Percentiles rank a stretch among this genome's conserved stretches.
These are phyloP conservation scores for Alternaria novae-zelandiae DNA, from an alignment of 2,329 filamentous ascomycete species.

Conservation along the genomic window DNA sequence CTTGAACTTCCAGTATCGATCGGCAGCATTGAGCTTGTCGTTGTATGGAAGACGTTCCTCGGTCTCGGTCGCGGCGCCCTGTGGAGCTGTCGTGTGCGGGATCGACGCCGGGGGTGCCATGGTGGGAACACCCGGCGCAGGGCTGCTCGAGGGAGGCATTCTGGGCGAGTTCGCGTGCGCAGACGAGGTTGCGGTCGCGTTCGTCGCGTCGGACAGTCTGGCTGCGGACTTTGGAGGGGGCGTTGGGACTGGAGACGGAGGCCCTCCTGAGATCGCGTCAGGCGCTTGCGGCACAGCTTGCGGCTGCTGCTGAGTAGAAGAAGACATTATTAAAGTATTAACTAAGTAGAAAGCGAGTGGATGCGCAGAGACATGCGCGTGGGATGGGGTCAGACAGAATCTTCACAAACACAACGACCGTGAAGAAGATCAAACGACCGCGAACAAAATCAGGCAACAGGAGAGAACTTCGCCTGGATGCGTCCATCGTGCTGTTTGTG, in stretches of 20 bases:
- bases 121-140: constrained; percentile 3
- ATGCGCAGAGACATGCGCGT: constrained; percentile 14
- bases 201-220: constrained; percentile 4
- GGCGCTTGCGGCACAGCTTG: constrained; percentile 4
- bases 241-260: neutral
- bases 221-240: constrained; percentile 3
- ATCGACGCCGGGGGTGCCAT: constrained; percentile 2
- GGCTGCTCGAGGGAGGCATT: constrained; percentile 2
- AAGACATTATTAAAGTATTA: constrained; percentile 19
- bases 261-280: neutral
- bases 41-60: constrained; percentile 24
- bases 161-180: neutral
- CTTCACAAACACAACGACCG: constrained; percentile 7
- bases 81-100: constrained; percentile 1
- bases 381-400: neutral
- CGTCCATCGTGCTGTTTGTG: neutral
- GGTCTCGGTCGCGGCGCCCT: neutral
- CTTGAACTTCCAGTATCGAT: constrained; percentile 44
- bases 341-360: constrained; percentile 12
- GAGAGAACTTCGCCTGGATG: neutral
- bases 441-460: constrained; percentile 2
- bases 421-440: constrained; percentile 1
- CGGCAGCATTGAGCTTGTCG: constrained; percentile 34
- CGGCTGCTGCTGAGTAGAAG: constrained; percentile 3
- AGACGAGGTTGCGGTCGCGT: neutral